Base-by-base conservation (phyloP, 2,329 filamentous ascomycete species). In the Calonectria pseudoreteaudii region DNA sequence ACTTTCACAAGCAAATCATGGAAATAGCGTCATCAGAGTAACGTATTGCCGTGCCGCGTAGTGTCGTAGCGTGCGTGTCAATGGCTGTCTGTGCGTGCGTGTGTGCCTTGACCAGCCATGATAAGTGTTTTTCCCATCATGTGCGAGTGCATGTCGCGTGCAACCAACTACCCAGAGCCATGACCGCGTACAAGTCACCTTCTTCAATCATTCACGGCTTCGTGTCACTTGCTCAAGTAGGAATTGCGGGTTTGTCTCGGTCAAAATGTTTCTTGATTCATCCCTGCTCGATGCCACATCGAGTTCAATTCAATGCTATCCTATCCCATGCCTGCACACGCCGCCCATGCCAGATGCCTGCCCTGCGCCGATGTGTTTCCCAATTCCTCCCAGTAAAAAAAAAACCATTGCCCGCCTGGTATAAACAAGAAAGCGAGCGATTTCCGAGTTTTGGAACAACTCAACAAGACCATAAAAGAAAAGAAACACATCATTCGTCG, bases 371-470 rank as follows among this genome's bases (percentile, higher is more conserved):
- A 73, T 73, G 56, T 66, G 53, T 76, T 64, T 58, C 70, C 71
- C 66, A 28, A 14, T 68, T 67, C 65, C 64, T 52, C 31, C 71
- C 67, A 44, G 56, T 23, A 60, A 41, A 62, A 60, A 68, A 68
- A 68, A 64, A 52, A 78, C 77, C 78, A 79, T 80, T 76, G 74
- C 76, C 78, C 75, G 75, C 78, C 74, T 79, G 79, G 79, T 80
- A 80, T 80, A 72, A 68, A 66, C 75, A 71, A 52, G 73, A 76
- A 72, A 80, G 70, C 79, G 79, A 80, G 73, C 69, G 77, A 72
- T 74, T 69, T 56, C 66, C 76, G 66, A 80, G 76, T 72, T 73
- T 79, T 72, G 56, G 65, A 66, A 72, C 65, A 73, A 71, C 74
- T 76, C 78, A 72, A 65, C 68, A 60, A 44, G 58, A 70, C 50